A percentile compares a stretch with the other conserved stretches of the same genome.
Evolutionary conservation across 2,329 filamentous ascomycete genomes (phyloP).

Genomic region (Colletotrichum eremochloae): DNA sequence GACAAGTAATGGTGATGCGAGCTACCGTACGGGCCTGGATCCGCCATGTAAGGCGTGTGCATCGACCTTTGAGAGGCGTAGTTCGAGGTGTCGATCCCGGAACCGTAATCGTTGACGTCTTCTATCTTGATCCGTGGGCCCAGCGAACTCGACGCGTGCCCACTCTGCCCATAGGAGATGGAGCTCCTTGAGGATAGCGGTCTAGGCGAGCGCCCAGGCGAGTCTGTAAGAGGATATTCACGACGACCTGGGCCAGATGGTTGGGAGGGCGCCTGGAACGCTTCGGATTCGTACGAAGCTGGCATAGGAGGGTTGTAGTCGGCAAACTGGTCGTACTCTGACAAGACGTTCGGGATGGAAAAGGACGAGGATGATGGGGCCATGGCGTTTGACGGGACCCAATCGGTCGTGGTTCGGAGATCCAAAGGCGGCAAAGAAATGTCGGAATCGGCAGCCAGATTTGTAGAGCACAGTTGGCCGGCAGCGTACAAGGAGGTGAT

Average conservation of each 20-base stretch:
- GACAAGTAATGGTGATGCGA: constrained; percentile 35
- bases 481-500: constrained; percentile 57
- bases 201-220: constrained; percentile 21
- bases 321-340: constrained; percentile 66
- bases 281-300: constrained; percentile 60
- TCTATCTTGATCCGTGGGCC: constrained; percentile 58
- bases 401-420: constrained; percentile 58
- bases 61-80: constrained; percentile 58
- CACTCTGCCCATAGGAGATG: constrained; percentile 14
- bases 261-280: constrained; percentile 58
- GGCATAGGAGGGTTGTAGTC: constrained; percentile 59
- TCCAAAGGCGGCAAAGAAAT: constrained; percentile 55
- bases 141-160: constrained; percentile 42
- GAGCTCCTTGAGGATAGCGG: constrained; percentile 28
- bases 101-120: constrained; percentile 51
- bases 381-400: constrained; percentile 57
- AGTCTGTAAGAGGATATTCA: constrained; percentile 36
- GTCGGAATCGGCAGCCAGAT: constrained; percentile 54
- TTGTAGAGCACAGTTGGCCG: constrained; percentile 55
- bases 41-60: constrained; percentile 49
- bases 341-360: constrained; percentile 60
- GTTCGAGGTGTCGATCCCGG: constrained; percentile 53
- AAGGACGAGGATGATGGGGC: constrained; percentile 57
- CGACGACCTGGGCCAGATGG: constrained; percentile 38
- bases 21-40: constrained; percentile 26